A percentile compares a stretch with the other conserved stretches of the same genome.
Evolutionary conservation across 768 basidiomycete genomes (phyloP).

Genomic region (Tylopilus vinaceipallidus): DNA sequence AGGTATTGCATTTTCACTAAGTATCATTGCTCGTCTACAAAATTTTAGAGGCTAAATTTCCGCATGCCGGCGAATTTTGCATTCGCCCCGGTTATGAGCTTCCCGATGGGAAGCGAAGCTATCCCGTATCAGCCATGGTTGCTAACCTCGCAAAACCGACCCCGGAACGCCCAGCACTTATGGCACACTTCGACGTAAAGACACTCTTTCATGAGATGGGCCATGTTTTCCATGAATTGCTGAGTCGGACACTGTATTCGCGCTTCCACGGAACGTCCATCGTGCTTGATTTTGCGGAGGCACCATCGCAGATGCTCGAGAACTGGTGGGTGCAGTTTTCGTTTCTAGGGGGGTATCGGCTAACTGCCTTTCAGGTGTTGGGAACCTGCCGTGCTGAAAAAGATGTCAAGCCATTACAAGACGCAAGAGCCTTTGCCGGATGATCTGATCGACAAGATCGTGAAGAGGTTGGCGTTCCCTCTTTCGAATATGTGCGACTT

Average conservation of each 20-base stretch:
- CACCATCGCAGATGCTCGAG: slow-evolving; percentile 90
- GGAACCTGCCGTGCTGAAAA: slow-evolving; percentile 72
- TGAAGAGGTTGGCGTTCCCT: slow-evolving; percentile 51
- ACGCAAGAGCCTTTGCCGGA: slow-evolving; percentile 67
- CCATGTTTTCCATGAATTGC: slow-evolving; percentile 66
- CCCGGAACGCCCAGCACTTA: slow-evolving; percentile 73
- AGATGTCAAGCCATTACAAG: slow-evolving; percentile 79
- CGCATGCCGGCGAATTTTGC: slow-evolving; percentile 85
- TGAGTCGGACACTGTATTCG: slow-evolving; percentile 67
- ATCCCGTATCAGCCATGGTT: slow-evolving; percentile 83
- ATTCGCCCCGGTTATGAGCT: slow-evolving; percentile 64
- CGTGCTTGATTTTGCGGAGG: slow-evolving; percentile 83
- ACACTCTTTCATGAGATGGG: slow-evolving; percentile 95
- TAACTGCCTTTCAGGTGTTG: slow-evolving; percentile 54
- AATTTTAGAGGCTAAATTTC: slow-evolving; percentile 65
- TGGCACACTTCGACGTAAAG: slow-evolving; percentile 86
- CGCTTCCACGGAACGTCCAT: slow-evolving; percentile 84
- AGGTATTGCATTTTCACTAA: neutral
- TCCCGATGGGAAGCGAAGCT: slow-evolving; percentile 56
- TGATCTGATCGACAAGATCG: slow-evolving; percentile 71
- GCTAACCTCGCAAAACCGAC: slow-evolving; percentile 89
- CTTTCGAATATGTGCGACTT: neutral
- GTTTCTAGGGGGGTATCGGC: neutral
- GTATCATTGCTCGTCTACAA: neutral
- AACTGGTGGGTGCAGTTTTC: slow-evolving; percentile 58